A percentile compares a stretch with the other conserved stretches of the same genome.
Evolutionary conservation across 768 basidiomycete genomes (phyloP).

Genomic region (Suillus subaureus): DNA sequence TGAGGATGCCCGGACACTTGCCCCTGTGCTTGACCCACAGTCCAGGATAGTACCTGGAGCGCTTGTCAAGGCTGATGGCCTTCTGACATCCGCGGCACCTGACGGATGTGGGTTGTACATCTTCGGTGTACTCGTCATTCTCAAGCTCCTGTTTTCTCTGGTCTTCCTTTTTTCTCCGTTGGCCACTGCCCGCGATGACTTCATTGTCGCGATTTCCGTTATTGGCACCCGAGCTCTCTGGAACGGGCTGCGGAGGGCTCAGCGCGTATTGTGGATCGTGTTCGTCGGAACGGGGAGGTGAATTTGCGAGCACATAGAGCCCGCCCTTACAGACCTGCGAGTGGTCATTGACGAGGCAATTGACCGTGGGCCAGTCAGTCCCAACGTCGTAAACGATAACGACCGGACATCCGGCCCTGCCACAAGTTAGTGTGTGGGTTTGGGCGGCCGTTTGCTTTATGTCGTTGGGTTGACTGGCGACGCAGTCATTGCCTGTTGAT

Average conservation of each 20-base stretch:
- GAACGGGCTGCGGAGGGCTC: neutral
- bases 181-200: constrained; percentile 17
- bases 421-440: neutral
- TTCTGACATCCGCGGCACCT: constrained; percentile 29
- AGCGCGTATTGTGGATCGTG: neutral
- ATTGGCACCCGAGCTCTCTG: neutral
- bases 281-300: neutral
- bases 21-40: constrained; percentile 35
- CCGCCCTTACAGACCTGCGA: neutral
- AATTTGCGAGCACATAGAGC: neutral
- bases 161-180: constrained; percentile 30
- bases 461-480: neutral
- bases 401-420: constrained; percentile 21
- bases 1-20: constrained; percentile 6
- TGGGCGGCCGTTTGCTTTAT: neutral
- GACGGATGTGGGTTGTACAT: constrained; percentile 24
- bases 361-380: neutral
- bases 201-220: neutral
- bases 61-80: constrained; percentile 35
- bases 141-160: constrained; percentile 31
- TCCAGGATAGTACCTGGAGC: constrained; percentile 37
- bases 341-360: neutral
- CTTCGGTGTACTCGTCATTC: constrained; percentile 28
- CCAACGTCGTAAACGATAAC: constrained; percentile 29
- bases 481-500: neutral